Evolutionary conservation across 2,329 filamentous ascomycete species (phyloP).

Genomic region (Proliferodiscus dingleyae): DNA sequence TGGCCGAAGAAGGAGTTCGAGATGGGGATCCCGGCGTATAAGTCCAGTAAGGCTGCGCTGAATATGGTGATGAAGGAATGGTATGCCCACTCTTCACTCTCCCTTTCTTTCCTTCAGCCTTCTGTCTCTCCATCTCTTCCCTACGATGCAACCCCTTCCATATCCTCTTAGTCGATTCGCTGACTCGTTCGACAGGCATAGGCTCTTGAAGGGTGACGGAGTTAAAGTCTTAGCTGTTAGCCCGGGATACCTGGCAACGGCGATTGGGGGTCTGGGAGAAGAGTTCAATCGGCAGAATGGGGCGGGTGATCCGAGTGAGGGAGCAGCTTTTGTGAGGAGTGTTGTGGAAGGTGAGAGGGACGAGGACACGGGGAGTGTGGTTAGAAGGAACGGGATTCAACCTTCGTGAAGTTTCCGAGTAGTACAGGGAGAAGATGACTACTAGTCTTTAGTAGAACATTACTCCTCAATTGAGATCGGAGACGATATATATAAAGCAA

Average conservation of each 20-base stretch:
- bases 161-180: too few relatives aligned
- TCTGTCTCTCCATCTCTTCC: too few relatives aligned
- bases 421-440: too few relatives aligned
- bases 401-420: too few relatives aligned
- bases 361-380: conserved; percentile 36
- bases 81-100: too few relatives aligned
- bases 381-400: too few relatives aligned
- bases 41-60: conserved; percentile 39
- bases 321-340: conserved; percentile 35
- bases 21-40: conserved; percentile 32
- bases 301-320: conserved; percentile 33
- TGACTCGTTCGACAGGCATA: too few relatives aligned
- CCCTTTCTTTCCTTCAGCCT: too few relatives aligned
- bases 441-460: too few relatives aligned
- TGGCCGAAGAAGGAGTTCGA: conserved; percentile 36
- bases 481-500: too few relatives aligned
- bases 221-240: conserved; percentile 46
- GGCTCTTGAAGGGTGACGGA: conserved; percentile 41
- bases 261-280: conserved; percentile 33
- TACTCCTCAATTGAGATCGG: too few relatives aligned
- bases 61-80: conserved; percentile 48
- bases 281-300: conserved; percentile 25
- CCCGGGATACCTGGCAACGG: conserved; percentile 46
- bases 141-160: too few relatives aligned
- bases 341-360: conserved; percentile 40